These are phyloP conservation scores for Smittium culicis DNA, from an alignment of 371 early-diverging fungal species.

Conservation along the genomic window DNA sequence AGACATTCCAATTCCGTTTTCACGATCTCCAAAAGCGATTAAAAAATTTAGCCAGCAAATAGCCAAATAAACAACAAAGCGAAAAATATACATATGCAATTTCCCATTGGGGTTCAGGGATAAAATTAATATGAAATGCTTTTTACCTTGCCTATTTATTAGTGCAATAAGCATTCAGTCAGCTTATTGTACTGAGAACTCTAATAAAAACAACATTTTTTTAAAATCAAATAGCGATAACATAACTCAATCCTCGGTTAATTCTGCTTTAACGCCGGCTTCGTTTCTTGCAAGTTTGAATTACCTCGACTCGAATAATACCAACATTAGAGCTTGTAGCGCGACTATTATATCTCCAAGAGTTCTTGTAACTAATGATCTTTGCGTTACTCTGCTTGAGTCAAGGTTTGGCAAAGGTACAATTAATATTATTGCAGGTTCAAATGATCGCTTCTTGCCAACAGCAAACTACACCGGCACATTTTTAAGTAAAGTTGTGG, in stretches of 20 bases:
- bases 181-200: not conserved
- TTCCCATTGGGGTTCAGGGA: no score
- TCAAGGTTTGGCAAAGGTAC: not conserved
- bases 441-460: not conserved
- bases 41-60: no score
- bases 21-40: no score
- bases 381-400: not conserved
- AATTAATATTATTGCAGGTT: not conserved
- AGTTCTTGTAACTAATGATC: not conserved
- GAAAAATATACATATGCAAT: no score
- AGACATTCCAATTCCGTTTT: no score
- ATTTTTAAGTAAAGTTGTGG: not conserved
- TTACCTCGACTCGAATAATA: not conserved
- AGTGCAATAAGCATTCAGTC: no score
- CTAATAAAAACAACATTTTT: not conserved
- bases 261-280: not conserved
- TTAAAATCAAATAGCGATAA: not conserved
- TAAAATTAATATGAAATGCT: no score
- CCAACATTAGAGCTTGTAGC: not conserved
- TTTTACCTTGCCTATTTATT: no score
- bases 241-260: not conserved
- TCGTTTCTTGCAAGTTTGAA: slow-evolving; percentile 2
- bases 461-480: not conserved
- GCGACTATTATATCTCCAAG: not conserved
- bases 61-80: no score